These are phyloP conservation scores for Fusarium albosuccineum DNA, from an alignment of 2,329 filamentous ascomycete genomes.

Conservation along the genomic window DNA sequence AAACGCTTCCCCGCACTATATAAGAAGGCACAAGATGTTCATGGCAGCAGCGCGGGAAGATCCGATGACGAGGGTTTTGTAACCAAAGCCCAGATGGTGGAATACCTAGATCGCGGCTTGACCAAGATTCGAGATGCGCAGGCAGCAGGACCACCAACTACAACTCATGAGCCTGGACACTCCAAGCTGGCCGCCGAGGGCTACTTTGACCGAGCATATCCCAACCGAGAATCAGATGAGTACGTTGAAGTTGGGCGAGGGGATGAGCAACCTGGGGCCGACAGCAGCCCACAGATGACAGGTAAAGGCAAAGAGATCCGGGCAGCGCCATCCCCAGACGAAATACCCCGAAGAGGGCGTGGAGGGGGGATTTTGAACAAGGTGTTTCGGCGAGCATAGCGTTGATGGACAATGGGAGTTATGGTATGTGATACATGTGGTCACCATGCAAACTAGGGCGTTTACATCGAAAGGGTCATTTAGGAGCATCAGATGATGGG, in stretches of 20 bases:
- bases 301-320: constrained; percentile 41
- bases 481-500: neutral
- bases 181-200: constrained; percentile 50
- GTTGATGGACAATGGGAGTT: neutral
- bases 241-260: constrained; percentile 52
- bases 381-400: constrained; percentile 51
- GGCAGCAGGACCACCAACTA: constrained; percentile 27
- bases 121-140: constrained; percentile 56
- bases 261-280: constrained; percentile 41
- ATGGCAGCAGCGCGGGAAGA: constrained; percentile 44
- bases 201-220: constrained; percentile 45
- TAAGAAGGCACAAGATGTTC: constrained; percentile 57
- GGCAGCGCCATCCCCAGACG: constrained; percentile 31
- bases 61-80: constrained; percentile 55
- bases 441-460: constrained; percentile 2
- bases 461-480: constrained; percentile 5
- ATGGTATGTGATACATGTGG: constrained; percentile 11
- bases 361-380: constrained; percentile 52
- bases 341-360: constrained; percentile 43
- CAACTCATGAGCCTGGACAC: constrained; percentile 45
- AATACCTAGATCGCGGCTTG: constrained; percentile 61
- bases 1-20: constrained; percentile 60
- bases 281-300: constrained; percentile 31
- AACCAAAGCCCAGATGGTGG: constrained; percentile 61
- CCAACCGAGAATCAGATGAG: constrained; percentile 49